Evolutionary conservation across 169 alveolate genomes (phyloP), one percentile per base, ranked within the genome.

Genomic region (Plasmodium gaboni): DNA sequence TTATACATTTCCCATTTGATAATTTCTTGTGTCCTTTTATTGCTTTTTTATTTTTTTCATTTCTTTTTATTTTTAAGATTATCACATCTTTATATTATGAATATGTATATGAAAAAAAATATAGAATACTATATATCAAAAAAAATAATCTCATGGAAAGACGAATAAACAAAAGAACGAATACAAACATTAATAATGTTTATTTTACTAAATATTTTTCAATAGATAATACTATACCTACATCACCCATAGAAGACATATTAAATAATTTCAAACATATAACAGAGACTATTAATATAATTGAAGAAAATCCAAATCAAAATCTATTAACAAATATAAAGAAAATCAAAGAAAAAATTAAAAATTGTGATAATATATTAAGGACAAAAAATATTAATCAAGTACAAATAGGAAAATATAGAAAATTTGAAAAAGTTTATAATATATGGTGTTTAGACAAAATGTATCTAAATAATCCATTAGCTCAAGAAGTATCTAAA

Each of bases 391-490:
- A 78, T 64, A 32, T 78, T 22, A 78, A 78, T 65, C 78, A 78
- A 78, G 89, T 78, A 8, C 89, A 64, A 65, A 67, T 78, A 64
- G 64, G 22, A 44, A 78, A 78, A 42, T 78, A 78, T 24, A 8
- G 89, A 59, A 78, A 78, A 59, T 78, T 78, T 78, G 89, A 78
- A 69, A 78, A 55, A 65, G 89, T 78, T 1, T 78, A 78, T 70
- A 78, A 78, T 59, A 78, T 78, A 76, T 78, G 89, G 89, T 78
- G 89, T 65, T 50, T 78, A 69, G 89, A 78, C 67, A 64, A 78
- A 78, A 48, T 32, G 2, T 71, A 74, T 17, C 60, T 15, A 60
- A 57, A 22, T 74, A 28, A 17, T 38, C 46, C 42, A 4, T 42
- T 38, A 78, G 42, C 42, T 15, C 44, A 78, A n/a, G 60, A 44